These are phyloP conservation scores for Coffea canephora DNA, from an alignment of 257 asterid genomes.

Conservation along the genomic window DNA sequence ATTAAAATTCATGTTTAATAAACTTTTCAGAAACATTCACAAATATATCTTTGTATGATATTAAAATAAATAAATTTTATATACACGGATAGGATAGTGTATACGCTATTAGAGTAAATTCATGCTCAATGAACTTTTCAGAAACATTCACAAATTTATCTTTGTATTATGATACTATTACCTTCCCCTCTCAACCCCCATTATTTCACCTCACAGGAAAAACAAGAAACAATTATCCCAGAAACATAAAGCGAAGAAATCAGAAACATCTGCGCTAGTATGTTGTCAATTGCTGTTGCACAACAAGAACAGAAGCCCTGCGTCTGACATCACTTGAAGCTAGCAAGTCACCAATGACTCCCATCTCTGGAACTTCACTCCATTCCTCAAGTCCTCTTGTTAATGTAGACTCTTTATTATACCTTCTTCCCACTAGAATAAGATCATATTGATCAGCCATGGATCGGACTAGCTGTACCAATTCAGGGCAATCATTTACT, in stretches of 20 bases:
- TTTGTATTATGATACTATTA: no score
- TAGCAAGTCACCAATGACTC: slow-evolving; percentile 25
- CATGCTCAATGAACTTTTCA: no score
- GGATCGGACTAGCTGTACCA: slow-evolving; percentile 8
- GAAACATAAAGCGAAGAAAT: background rate
- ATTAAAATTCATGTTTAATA: no score
- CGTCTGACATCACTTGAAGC: slow-evolving; percentile 20
- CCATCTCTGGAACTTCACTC: slow-evolving; percentile 33
- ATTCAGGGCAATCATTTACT: slow-evolving; percentile 15
- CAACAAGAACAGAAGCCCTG: slow-evolving; percentile 25
- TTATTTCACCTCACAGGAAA: background rate
- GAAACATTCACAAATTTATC: no score
- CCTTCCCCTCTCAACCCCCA: background rate
- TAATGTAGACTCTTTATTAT: slow-evolving; percentile 11
- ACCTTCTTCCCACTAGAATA: slow-evolving; percentile 26
- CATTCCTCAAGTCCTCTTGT: slow-evolving; percentile 27
- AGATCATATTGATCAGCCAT: slow-evolving; percentile 26
- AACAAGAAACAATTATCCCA: background rate
- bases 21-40: no score
- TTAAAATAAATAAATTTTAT: no score
- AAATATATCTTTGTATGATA: no score
- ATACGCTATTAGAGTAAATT: no score
- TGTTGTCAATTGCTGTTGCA: slow-evolving; percentile 26
- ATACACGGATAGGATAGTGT: no score
- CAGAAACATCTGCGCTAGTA: background rate